These are phyloP conservation scores for Thalia dealbata DNA, from an alignment of 176 grass and related monocot genomes.

Conservation along the genomic window DNA sequence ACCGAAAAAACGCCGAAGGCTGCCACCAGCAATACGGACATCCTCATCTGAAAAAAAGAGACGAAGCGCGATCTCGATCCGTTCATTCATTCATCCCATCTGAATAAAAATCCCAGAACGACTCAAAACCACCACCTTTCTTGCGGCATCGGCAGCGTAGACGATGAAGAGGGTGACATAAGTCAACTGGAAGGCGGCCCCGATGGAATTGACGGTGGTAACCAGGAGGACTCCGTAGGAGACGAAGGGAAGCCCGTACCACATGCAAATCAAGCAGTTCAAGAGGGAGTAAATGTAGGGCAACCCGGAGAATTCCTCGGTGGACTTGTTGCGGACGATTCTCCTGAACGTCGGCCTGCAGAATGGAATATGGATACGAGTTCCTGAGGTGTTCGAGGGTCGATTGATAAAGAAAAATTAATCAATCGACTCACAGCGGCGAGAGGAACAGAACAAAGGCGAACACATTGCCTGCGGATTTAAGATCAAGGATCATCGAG, in stretches of 20 bases:
- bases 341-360: conserved; percentile 65
- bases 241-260: conserved; percentile 79
- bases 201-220: conserved; percentile 66
- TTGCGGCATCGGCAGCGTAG: conserved; percentile 35
- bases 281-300: conserved; percentile 64
- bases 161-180: conserved; percentile 62
- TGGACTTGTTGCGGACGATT: conserved; percentile 57
- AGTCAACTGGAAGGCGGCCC: conserved; percentile 47
- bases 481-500: not conserved
- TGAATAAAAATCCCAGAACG: too few species aligned
- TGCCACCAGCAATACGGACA: conserved; percentile 31
- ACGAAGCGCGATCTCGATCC: not conserved
- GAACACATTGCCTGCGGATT: conserved; percentile 67
- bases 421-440: conserved; percentile 43
- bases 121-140: conserved; percentile 14
- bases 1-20: conserved; percentile 28
- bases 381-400: not conserved
- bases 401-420: too few species aligned
- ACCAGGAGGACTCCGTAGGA: conserved; percentile 45
- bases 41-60: conserved; percentile 34
- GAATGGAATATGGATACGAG: not conserved
- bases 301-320: conserved; percentile 64
- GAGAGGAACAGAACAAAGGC: conserved; percentile 68
- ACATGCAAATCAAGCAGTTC: conserved; percentile 79
- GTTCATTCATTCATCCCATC: too few species aligned